Base-by-base conservation (phyloP, 1,139 yeast species). In the Geotrichum australiense region DNA sequence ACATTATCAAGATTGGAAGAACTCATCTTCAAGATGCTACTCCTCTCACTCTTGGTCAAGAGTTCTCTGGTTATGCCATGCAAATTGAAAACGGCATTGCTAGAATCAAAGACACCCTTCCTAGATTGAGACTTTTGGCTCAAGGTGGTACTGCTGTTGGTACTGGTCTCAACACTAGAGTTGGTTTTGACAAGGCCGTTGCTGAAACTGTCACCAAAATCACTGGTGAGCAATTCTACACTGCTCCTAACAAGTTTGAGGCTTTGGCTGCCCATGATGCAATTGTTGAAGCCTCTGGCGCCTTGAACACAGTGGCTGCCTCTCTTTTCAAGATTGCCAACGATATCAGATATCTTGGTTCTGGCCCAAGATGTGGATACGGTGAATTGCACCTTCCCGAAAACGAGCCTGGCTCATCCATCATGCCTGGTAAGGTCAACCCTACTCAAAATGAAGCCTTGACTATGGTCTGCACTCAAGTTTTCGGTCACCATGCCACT, bases 91-190 rank as follows among this genome's bases (percentile, higher is more conserved):
- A 85, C 61, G 97, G 97, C 62, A 82, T 91, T 55, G 82, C 71
- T 55, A 78, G 98, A 63, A 80, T 91, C 49, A 86, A 86, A 69
- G 70, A 69, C 51, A 64, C 81, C 41, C 74, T 91, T 52, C 86
- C 86, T 53, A 77, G 80, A 64, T 74, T 91, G 63, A 73, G 80
- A 59, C 77, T 64, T 61, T 76, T 91, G 57, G 98, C 98, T 42
- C 98, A 91, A 73, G 98, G 98, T 69, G 98, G 98, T 68, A 91
- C 98, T 51, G 98, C 98, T 47, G 98, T 91, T 45, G 98, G 98
- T 56, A 91, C 98, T 45, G 98, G 98, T 52, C 76, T 91, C 55
- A 91, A 91, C 77, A 89, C 98, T 66, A 80, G 66, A 61, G 76
- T 76, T 62, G 97, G 97, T 15, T 91, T 84, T 63, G 94, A 87